Evolutionary conservation across 2,329 filamentous ascomycete species (phyloP), one percentile per base, ranked within the genome.

Genomic region (Fonsecaea erecta): DNA sequence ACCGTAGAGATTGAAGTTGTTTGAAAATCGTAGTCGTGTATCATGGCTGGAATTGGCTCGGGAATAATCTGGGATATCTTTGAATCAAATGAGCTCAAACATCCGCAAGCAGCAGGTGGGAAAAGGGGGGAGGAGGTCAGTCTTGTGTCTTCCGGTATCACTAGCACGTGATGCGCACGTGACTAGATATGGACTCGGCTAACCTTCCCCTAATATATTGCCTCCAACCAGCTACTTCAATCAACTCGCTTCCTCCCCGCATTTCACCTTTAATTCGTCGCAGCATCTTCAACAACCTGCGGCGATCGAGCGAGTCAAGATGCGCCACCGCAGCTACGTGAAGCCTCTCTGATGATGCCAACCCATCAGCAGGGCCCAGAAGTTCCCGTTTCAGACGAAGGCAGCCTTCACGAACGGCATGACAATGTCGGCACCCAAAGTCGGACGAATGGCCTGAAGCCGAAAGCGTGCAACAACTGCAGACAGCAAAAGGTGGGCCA

Each of bases 1-100:
- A 51, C n/a, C 8, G 61, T 70, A 7, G 62, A 67, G 14, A 48
- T 70, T 37, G 62, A 64, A 11, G 37, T 64, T 3, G 14, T 9
- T 14, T 60, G 40, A 46, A 24, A 7, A 11, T 30, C n/a, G n/a
- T n/a, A n/a, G 43, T 48, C 18, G 9, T 5, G 9, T n/a, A 40
- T n/a, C 5, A n/a, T n/a, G 14, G 37, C 16, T 30, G n/a, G 40
- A 8, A 21, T 46, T 21, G 40, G 16, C 40, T 3, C 18, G 18
- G 40, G 18, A 24, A 26, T 24, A 24, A 4, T 4, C 18, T n/a
- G 1, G 43, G 24, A 48, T 21, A 0, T 12, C 11, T 4, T 26
- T 48, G 9, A 48, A 14, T 26, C 21, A 24, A 24, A 24, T 12
- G 9, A 48, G 21, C 21, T 24, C 21, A 16, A n/a, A 48, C 43